phyloP scores from a whole-genome alignment of 129 eudicot genomes.

The Sambucus nigra region DNA sequence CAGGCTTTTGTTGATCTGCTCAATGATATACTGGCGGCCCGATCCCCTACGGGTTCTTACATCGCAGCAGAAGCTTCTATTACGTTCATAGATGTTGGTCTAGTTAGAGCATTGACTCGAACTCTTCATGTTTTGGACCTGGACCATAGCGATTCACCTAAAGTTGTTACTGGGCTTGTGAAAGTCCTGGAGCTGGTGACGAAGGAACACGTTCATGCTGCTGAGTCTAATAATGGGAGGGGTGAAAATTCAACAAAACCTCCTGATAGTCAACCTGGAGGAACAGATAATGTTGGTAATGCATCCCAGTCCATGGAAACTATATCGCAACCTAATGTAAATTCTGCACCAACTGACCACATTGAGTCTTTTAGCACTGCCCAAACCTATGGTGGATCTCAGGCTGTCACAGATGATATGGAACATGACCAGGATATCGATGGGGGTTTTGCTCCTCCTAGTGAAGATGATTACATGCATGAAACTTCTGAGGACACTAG shows the following conservation, averaged over 20 bases:
- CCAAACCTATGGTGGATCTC: conserved; percentile 75
- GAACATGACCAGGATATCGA: conserved; percentile 93
- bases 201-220: conserved; percentile 85
- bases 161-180: conserved; percentile 68
- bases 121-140: conserved; percentile 72
- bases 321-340: conserved; percentile 40
- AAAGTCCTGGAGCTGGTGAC: conserved; percentile 85
- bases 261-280: conserved; percentile 28
- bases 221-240: conserved; percentile 45
- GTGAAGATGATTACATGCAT: conserved; percentile 93
- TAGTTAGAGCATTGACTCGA: conserved; percentile 62
- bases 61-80: conserved; percentile 83
- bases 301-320: conserved; percentile 41
- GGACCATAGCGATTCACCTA: conserved; percentile 71
- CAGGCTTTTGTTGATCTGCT: conserved; percentile 66
- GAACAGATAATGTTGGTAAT: conserved; percentile 32
- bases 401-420: conserved; percentile 85
- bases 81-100: conserved; percentile 85
- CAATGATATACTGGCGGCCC: conserved; percentile 80
- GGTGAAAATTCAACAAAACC: conserved; percentile 48
- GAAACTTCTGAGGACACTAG: conserved; percentile 64
- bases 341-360: conserved; percentile 33
- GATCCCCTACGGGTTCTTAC: conserved; percentile 73
- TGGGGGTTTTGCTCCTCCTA: conserved; percentile 61
- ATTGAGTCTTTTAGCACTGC: conserved; percentile 37